A percentile compares a stretch with the other conserved stretches of the same genome.
These are phyloP conservation scores for Reticulascus tulasneorum DNA, from an alignment of 2,329 filamentous ascomycete species.

Conservation along the genomic window DNA sequence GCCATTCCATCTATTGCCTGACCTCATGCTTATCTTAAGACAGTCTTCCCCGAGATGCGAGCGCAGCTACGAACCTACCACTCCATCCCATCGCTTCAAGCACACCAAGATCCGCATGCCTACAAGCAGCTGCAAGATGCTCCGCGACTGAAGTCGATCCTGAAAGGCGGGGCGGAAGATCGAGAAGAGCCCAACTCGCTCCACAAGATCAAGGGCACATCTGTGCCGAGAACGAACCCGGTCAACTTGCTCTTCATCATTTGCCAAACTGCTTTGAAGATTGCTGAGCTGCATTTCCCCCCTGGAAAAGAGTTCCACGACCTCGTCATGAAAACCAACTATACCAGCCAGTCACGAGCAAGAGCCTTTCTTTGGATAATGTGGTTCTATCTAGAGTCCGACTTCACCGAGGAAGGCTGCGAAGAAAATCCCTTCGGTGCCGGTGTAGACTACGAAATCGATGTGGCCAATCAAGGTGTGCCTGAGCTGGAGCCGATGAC, in stretches of 20 bases:
- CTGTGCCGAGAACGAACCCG: slow-evolving; percentile 78
- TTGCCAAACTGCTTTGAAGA: slow-evolving; percentile 81
- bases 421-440: slow-evolving; percentile 85
- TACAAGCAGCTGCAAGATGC: slow-evolving; percentile 99
- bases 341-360: slow-evolving; percentile 78
- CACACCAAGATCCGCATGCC: slow-evolving; percentile 87
- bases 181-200: slow-evolving; percentile 76
- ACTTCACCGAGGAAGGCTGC: slow-evolving; percentile 85
- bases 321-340: slow-evolving; percentile 83
- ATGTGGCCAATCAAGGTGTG: slow-evolving; percentile 65
- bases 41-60: slow-evolving; percentile 99
- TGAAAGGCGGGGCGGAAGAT: slow-evolving; percentile 95
- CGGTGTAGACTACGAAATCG: slow-evolving; percentile 61
- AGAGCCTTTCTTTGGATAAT: slow-evolving; percentile 93
- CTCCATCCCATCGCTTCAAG: slow-evolving; percentile 92
- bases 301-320: slow-evolving; percentile 89
- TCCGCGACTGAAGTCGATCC: slow-evolving; percentile 89
- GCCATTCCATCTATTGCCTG: slow-evolving; percentile 10
- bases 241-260: slow-evolving; percentile 97
- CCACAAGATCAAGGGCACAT: slow-evolving; percentile 69
- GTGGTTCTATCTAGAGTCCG: slow-evolving; percentile 98
- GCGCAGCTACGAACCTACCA: slow-evolving; percentile 97
- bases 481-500: slow-evolving; percentile 64
- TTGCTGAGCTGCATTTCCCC: slow-evolving; percentile 90
- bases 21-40: slow-evolving; percentile 14